Base-by-base conservation (phyloP, 2,329 filamentous ascomycete species). In the Penicillium italicum region DNA sequence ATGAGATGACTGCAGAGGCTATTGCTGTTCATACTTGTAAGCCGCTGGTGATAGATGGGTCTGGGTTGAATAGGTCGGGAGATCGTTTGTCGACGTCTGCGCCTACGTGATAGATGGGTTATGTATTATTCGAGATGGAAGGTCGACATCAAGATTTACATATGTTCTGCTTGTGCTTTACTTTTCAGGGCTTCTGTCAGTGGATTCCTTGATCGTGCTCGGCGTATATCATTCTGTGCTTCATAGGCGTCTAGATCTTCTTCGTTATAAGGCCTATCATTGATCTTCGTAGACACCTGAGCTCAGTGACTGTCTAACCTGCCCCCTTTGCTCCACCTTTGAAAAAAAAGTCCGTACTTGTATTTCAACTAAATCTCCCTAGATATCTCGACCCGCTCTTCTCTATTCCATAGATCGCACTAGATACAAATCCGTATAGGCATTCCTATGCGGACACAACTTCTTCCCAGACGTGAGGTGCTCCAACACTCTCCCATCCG, bases 41-140 rank as follows among this genome's bases (percentile, higher is more conserved):
- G 31, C 63, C 63, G 2, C n/a, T 66, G 12, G 63, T 66, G 11
- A 60, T 66, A 34, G 63, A 66, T 54, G 63, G 63, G 10, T 65
- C 61, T 22, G 64, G 62, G n/a, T 22, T 58, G 55, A 59, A 56
- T 18, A 55, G 41, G 50, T 60, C 61, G 28, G 55, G 56, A 41
- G 53, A 58, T 43, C 34, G 50, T 34, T 46, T 62, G 28, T 63
- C 63, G 8, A 61, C 56, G 1, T 61, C 58, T 10, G 56, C 60
- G 34, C 62, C 55, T 44, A 60, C 55, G 11, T 54, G 43, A 54
- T 33, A 20, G 22, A 48, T 5, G 9, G 18, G 12, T 8, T 9
- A 56, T 60, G 52, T 61, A 58, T 56, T 49, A 59, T 61, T 55
- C 48, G 22, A 47, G 18, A 26, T 41, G 16, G 16, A 8, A 26